These are phyloP conservation scores for Gracilaria domingensis DNA, from an alignment of 23 red algal species.

Conservation along the genomic window DNA sequence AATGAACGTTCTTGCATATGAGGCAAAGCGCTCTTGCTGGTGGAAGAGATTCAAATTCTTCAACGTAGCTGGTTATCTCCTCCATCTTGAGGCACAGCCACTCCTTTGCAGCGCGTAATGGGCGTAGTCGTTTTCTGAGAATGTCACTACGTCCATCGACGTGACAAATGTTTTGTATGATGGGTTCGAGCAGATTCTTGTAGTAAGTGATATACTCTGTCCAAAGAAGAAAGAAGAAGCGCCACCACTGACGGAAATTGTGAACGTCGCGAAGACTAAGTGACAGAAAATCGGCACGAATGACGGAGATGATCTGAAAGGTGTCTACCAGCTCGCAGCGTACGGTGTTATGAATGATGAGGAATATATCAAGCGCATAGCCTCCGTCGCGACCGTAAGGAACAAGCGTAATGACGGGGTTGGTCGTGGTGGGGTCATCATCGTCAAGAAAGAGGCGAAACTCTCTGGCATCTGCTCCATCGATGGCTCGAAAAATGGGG, in stretches of 20 bases:
- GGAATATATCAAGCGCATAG: conserved; percentile 30
- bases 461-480: conserved; percentile 54
- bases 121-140: conserved; percentile 1
- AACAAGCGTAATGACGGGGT: conserved; percentile 11
- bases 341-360: conserved; percentile 58
- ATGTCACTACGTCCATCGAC: conserved; percentile 49
- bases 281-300: conserved; percentile 10
- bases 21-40: conserved; percentile 39
- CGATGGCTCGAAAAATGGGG: conserved; percentile 28
- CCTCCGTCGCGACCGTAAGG: conserved; percentile 11
- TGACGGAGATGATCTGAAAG: conserved; percentile 31
- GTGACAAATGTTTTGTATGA: conserved; percentile 39
- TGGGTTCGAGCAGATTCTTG: not conserved
- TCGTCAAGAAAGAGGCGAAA: conserved; percentile 53
- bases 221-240: conserved; percentile 55
- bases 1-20: conserved; percentile 59
- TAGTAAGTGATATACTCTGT: conserved; percentile 19
- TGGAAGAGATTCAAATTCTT: conserved; percentile 48
- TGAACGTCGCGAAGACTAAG: conserved; percentile 32
- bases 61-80: conserved; percentile 51
- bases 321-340: conserved; percentile 43
- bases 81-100: conserved; percentile 65
- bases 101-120: conserved; percentile 25
- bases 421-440: not conserved
- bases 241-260: conserved; percentile 56